Conservation (phyloP, 192 early-diverging fungal species). For the Dissophora ornata region DNA sequence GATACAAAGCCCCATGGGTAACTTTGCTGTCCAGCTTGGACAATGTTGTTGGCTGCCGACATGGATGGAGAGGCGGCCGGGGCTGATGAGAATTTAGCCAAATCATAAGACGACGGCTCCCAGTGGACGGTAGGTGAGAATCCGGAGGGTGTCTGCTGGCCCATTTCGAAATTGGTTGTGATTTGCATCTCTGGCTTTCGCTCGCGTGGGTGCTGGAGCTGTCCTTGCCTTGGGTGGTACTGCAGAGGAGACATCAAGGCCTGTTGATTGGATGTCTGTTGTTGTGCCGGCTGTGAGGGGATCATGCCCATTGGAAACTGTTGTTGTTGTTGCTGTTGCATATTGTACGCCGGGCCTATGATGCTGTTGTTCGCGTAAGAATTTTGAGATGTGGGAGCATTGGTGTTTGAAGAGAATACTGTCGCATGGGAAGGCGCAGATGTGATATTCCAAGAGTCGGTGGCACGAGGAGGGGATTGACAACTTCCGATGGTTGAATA, state of each 20-base stretch:
- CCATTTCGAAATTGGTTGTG: constrained; percentile 1
- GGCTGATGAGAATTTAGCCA: not conserved
- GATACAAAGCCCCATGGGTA: constrained; percentile 41
- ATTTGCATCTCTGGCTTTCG: constrained; percentile 33
- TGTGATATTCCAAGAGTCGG: constrained; percentile 2
- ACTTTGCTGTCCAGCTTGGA: constrained; percentile 17
- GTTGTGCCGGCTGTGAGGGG: not conserved
- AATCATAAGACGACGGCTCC: not conserved
- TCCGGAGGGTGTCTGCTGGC: not conserved
- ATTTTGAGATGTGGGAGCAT: not conserved
- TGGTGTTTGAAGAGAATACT: not conserved
- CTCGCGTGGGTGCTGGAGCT: constrained; percentile 28
- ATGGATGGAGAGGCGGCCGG: constrained; percentile 25
- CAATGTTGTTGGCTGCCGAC: constrained; percentile 33
- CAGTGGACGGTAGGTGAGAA: constrained; percentile 5
- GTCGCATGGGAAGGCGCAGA: constrained; percentile 1
- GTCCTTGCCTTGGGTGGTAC: constrained; percentile 30
- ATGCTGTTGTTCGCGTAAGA: not conserved
- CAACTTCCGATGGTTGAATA: not conserved
- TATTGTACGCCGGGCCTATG: constrained; percentile 1
- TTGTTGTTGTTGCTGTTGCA: constrained; percentile 19
- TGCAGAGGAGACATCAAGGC: constrained; percentile 30
- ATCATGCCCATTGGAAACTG: not conserved
- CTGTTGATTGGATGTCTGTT: not conserved
- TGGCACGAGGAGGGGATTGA: constrained; percentile 2